These are phyloP conservation scores for Sporothrix euskadiensis DNA, from an alignment of 2,329 filamentous ascomycete genomes.

Conservation along the genomic window DNA sequence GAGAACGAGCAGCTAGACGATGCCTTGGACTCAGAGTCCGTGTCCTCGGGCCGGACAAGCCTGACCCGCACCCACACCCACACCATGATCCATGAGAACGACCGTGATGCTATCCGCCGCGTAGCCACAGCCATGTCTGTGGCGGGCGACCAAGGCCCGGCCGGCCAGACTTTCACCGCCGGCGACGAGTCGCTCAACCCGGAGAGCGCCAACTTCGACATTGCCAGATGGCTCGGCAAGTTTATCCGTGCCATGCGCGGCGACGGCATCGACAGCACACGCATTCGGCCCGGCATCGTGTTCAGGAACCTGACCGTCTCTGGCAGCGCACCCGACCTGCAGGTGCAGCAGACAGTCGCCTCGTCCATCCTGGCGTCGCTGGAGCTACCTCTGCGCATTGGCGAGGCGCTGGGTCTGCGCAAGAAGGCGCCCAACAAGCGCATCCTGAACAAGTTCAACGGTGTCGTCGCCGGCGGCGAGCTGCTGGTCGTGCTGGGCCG, in stretches of 20 bases:
- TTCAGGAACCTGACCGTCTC: constrained; percentile 69
- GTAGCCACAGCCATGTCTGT: constrained; percentile 48
- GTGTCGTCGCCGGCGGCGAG: constrained; percentile 56
- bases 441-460: constrained; percentile 48
- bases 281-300: constrained; percentile 63
- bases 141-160: constrained; percentile 45
- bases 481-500: constrained; percentile 60
- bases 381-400: constrained; percentile 46
- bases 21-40: constrained; percentile 45
- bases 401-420: constrained; percentile 53
- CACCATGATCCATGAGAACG: constrained; percentile 27
- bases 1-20: constrained; percentile 38
- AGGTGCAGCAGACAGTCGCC: constrained; percentile 67
- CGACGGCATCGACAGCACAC: constrained; percentile 53
- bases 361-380: constrained; percentile 59
- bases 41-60: constrained; percentile 51
- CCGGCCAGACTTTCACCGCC: constrained; percentile 46
- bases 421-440: constrained; percentile 64
- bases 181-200: constrained; percentile 49
- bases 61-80: constrained; percentile 27
- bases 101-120: constrained; percentile 27
- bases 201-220: constrained; percentile 49
- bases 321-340: constrained; percentile 65
- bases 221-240: constrained; percentile 59
- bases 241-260: constrained; percentile 54